Conservation (phyloP, 371 early-diverging fungal genomes). For the Batrachochytrium dendrobatidis region DNA sequence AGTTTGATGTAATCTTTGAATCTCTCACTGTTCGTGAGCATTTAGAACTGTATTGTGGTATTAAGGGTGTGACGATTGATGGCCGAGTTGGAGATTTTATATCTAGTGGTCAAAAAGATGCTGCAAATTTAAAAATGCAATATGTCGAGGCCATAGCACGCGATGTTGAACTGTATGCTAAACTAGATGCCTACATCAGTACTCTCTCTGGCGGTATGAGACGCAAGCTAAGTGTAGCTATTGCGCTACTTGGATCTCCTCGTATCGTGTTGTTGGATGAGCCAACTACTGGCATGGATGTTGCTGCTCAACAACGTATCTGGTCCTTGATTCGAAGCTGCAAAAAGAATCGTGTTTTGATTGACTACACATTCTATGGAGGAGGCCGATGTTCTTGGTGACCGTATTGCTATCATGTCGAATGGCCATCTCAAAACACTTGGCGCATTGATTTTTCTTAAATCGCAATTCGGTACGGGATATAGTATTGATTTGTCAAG, state of each 20-base stretch:
- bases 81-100: slow-evolving; percentile 1
- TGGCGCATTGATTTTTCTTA: slow-evolving; percentile 21
- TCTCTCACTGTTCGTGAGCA: slow-evolving; percentile 50
- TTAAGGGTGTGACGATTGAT: slow-evolving; percentile 42
- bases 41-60: slow-evolving; percentile 44
- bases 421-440: slow-evolving; percentile 13
- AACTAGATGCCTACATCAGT: slow-evolving; percentile 25
- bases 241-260: slow-evolving; percentile 21
- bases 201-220: slow-evolving; percentile 1
- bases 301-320: slow-evolving; percentile 50
- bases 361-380: slow-evolving; percentile 64
- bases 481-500: slow-evolving; percentile 13
- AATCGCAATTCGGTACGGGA: slow-evolving; percentile 19
- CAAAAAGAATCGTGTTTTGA: slow-evolving; percentile 46
- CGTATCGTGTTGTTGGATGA: slow-evolving; percentile 37
- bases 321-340: slow-evolving; percentile 56
- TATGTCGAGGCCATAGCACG: slow-evolving; percentile 35
- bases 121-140: neutral
- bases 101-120: neutral
- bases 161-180: slow-evolving; percentile 33
- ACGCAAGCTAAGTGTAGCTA: slow-evolving; percentile 16
- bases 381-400: slow-evolving; percentile 21
- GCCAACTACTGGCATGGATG: slow-evolving; percentile 49
- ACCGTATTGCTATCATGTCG: slow-evolving; percentile 24
- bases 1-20: slow-evolving; percentile 44